These are phyloP conservation scores for Lasiosphaeriaceae sp. DNA, from an alignment of 495 filamentous ascomycete genomes.

Conservation along the genomic window DNA sequence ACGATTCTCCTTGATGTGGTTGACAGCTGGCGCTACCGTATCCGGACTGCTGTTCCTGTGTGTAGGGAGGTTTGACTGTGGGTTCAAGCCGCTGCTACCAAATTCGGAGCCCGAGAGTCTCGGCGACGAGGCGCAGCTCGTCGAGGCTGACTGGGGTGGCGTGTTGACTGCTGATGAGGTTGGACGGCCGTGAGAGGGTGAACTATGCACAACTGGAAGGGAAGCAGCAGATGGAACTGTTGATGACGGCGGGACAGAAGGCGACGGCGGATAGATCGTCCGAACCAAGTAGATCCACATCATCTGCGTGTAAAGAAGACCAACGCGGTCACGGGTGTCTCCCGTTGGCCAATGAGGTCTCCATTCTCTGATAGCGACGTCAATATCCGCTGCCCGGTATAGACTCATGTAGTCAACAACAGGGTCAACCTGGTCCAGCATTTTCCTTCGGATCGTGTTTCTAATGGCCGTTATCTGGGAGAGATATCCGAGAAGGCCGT, in stretches of 20 bases:
- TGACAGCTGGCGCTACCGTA: not conserved
- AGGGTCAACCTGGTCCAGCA: slow-evolving; percentile 58
- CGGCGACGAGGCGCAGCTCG: slow-evolving; percentile 39
- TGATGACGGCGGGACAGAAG: slow-evolving; percentile 23
- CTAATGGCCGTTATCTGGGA: slow-evolving; percentile 76
- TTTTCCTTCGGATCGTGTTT: slow-evolving; percentile 68
- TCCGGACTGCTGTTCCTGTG: slow-evolving; percentile 4
- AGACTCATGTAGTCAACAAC: slow-evolving; percentile 71
- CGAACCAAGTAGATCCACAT: slow-evolving; percentile 89
- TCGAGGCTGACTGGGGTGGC: slow-evolving; percentile 37
- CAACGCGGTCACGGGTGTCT: slow-evolving; percentile 69
- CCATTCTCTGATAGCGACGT: slow-evolving; percentile 73
- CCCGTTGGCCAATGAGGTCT: slow-evolving; percentile 64
- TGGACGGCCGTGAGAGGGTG: slow-evolving; percentile 9
- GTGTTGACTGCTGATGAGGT: slow-evolving; percentile 28
- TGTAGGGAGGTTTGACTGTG: not conserved
- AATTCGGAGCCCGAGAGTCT: slow-evolving; percentile 7
- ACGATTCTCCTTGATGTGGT: slow-evolving; percentile 2
- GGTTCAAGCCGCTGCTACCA: slow-evolving; percentile 11
- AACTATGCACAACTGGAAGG: slow-evolving; percentile 14
- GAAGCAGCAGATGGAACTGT: slow-evolving; percentile 24
- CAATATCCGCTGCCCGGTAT: slow-evolving; percentile 72
- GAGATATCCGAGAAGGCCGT: slow-evolving; percentile 78
- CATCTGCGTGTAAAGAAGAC: slow-evolving; percentile 81
- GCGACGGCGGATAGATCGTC: slow-evolving; percentile 66